Base-by-base conservation (phyloP, 495 filamentous ascomycete species). In the Trichoderma gamsii region DNA sequence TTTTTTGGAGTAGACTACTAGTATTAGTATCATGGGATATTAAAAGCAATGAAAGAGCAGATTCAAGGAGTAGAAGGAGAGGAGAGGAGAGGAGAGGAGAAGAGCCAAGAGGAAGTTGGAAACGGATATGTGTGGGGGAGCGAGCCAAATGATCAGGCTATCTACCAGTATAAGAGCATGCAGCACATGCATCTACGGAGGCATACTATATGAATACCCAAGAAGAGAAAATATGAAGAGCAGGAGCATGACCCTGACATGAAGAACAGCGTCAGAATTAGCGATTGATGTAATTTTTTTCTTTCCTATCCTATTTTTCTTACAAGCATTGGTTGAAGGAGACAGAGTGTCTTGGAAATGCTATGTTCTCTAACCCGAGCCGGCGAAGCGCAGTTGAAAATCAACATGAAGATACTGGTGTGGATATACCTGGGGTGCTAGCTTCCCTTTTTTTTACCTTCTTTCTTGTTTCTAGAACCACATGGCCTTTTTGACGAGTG, bases 201-300 rank as follows among this genome's bases (percentile, higher is more conserved):
- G 56, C 56, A 9, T 13, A 52, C 35, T 52, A 61, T 61, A 18
- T 21, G 23, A 61, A 61, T 61, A 61, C 56, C 56, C 56, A 61
- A 61, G 56, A 61, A 11, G 11, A 32, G 27, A 32, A 61, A 29
- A 32, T 29, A 18, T 18, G 56, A 61, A 61, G 56, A 21, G 56
- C 56, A 32, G 25, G 25, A 32, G 56, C 25, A 61, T 61, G 18
- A 25, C n/a, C 25, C 56, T 61, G 27, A 32, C 15, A 61, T 61
- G n/a, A 61, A 61, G 56, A 61, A 9, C 56, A 35, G 56, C 7
- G 56, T 32, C 56, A 13, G 56, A 61, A 35, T 61, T 61, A 61
- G 56, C 56, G 56, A 61, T 61, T 12, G 56, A 61, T 61, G 27
- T 61, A 61, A 11, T 32, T 61, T 61, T 61, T 12, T 27, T 8